Evolutionary conservation across 1,284 basidiomycete species (phyloP), one percentile per base, ranked within the genome.

Genomic region (Ceratobasidium sp.): DNA sequence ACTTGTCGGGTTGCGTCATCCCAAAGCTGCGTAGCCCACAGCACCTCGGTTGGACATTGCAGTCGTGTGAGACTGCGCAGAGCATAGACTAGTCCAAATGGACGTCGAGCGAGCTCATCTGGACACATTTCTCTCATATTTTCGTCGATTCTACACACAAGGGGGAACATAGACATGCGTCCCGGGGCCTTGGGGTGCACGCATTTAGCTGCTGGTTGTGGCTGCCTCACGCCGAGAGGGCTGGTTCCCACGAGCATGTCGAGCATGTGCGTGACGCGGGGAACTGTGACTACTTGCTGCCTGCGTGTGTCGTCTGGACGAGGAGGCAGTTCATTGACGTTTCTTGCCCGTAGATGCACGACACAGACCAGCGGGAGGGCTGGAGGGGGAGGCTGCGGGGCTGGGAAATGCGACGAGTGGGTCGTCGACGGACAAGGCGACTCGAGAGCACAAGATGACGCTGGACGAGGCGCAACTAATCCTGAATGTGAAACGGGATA

Each of bases 391-490:
- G 76, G 89, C 87, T 64, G 88, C 88, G 19, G 93, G 93, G 60
- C 87, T 94, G 17, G 89, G 90, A 74, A 86, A 91, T 77, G 91
- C 94, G 14, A 93, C 86, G 19, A 91, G 92, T 51, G 89, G 90
- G 73, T 93, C 91, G 48, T 78, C 86, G 22, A 91, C 92, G 19
- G 93, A 96, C 86, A 88, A 87, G 78, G 83, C 96, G 66, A 94
- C 94, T 71, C 87, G 93, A 76, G 89, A 93, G 78, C 92, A 97
- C 80, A 89, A 92, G 57, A 98, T 99, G 97, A 96, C 95, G 27
- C 81, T 98, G 78, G 97, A 99, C 78, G 98, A 99, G 85, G 98
- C 98, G 31, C 92, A 93, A 79, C 85, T 98, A 76, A 97, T 99
- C 81, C 85, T 99, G 78, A 99, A 99, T 82, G 86, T 91, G 53